Evolutionary conservation across 345 rosid genomes (phyloP).

Genomic region (Populus deltoides): DNA sequence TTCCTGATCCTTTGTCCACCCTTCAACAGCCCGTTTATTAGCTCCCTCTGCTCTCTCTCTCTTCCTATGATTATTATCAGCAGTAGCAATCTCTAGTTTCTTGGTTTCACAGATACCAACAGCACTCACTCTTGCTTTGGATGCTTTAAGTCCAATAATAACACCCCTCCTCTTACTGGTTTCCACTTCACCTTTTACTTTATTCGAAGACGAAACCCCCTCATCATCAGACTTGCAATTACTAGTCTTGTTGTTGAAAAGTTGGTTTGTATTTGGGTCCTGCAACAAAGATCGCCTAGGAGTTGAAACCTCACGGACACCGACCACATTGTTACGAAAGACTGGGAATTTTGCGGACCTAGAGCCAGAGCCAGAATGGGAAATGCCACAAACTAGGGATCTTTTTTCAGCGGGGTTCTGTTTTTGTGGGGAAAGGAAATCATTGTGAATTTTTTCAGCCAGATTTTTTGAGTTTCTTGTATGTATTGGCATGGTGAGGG

Average conservation of each 20-base stretch:
- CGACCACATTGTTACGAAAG: background rate
- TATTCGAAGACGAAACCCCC: background rate
- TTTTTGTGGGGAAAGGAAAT: background rate
- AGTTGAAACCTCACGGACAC: background rate
- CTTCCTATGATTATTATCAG: background rate
- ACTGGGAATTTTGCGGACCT: background rate
- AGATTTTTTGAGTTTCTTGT: background rate
- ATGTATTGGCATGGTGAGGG: constrained; percentile 1
- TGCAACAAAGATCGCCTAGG: constrained; percentile 12
- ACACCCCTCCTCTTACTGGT: background rate
- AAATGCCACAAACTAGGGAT: background rate
- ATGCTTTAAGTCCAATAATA: constrained; percentile 6
- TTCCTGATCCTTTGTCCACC: constrained; percentile 75
- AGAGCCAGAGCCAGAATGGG: background rate
- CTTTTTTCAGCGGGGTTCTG: background rate
- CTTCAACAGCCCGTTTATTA: constrained; percentile 17
- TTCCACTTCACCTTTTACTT: background rate
- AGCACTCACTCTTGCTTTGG: background rate
- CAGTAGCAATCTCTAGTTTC: background rate
- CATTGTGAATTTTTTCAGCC: background rate
- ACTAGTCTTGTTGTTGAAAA: background rate
- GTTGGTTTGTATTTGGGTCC: background rate
- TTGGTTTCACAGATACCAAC: background rate
- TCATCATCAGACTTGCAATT: background rate
- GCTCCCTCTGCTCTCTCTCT: constrained; percentile 14